These are phyloP conservation scores for Xylaria hypoxylon DNA, from an alignment of 2,329 filamentous ascomycete species.

Conservation along the genomic window DNA sequence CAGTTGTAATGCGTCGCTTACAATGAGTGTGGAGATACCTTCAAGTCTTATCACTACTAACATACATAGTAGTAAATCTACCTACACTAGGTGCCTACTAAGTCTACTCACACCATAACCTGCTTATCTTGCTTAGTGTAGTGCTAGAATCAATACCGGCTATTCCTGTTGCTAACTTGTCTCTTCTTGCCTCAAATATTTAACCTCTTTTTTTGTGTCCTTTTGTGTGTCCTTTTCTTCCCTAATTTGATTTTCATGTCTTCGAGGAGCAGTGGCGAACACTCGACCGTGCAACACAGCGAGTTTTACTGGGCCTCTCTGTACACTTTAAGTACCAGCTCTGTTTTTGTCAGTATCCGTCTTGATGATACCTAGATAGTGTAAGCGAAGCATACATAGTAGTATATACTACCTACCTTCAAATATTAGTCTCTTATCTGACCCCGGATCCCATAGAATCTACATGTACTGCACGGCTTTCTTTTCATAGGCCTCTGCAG, in stretches of 20 bases:
- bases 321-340: not conserved
- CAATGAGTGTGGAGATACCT: not conserved
- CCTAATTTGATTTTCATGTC: too few species aligned
- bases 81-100: too few species aligned
- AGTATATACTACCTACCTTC: too few species aligned
- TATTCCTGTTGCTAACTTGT: not conserved
- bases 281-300: too few species aligned
- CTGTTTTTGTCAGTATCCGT: not conserved
- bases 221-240: too few species aligned
- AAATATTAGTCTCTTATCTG: not conserved
- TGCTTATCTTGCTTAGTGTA: too few species aligned
- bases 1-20: conserved; percentile 19
- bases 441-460: not conserved
- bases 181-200: not conserved
- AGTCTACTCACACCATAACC: too few species aligned
- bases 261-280: too few species aligned
- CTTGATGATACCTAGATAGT: not conserved
- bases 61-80: too few species aligned
- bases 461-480: not conserved
- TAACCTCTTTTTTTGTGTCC: too few species aligned
- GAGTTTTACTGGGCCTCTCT: not conserved
- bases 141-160: too few species aligned
- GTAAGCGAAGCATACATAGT: not conserved
- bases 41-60: not conserved
- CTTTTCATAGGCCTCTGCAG: conserved; percentile 6